These are phyloP conservation scores for Dactylellina cionopaga DNA, from an alignment of 2,329 filamentous ascomycete species.

Conservation along the genomic window DNA sequence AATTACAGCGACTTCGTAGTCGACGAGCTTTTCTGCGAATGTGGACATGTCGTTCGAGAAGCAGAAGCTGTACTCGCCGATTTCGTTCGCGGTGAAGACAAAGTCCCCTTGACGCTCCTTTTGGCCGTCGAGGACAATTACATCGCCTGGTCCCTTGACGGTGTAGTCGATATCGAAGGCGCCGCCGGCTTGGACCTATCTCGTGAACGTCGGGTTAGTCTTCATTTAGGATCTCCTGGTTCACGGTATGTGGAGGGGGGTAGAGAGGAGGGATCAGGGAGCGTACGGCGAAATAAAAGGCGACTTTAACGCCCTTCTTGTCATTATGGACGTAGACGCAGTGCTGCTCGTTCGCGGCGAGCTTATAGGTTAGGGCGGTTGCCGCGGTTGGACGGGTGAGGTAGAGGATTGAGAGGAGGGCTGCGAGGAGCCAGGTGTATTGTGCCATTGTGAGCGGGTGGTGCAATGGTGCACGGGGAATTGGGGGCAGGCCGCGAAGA, in stretches of 20 bases:
- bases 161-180: conserved; percentile 96
- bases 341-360: conserved; percentile 88
- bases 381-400: conserved; percentile 71
- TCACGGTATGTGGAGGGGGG: background rate
- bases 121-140: conserved; percentile 81
- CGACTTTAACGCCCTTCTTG: conserved; percentile 83
- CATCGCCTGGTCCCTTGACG: conserved; percentile 82
- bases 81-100: conserved; percentile 89
- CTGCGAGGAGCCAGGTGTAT: conserved; percentile 58
- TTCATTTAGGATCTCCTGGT: background rate
- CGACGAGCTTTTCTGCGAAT: conserved; percentile 95
- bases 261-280: background rate
- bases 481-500: background rate
- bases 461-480: background rate
- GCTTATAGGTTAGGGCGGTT: conserved; percentile 93
- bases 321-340: conserved; percentile 91
- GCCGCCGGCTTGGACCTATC: conserved; percentile 93
- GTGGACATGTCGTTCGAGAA: conserved; percentile 99
- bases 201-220: too few relatives aligned
- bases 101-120: conserved; percentile 98
- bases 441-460: conserved; percentile 21
- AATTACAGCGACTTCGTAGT: conserved; percentile 87
- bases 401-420: conserved; percentile 74
- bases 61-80: conserved; percentile 94
- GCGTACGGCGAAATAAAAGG: conserved; percentile 97